These are phyloP conservation scores for Pseudohyphozyma bogoriensis DNA, from an alignment of 768 basidiomycete species.

Conservation along the genomic window DNA sequence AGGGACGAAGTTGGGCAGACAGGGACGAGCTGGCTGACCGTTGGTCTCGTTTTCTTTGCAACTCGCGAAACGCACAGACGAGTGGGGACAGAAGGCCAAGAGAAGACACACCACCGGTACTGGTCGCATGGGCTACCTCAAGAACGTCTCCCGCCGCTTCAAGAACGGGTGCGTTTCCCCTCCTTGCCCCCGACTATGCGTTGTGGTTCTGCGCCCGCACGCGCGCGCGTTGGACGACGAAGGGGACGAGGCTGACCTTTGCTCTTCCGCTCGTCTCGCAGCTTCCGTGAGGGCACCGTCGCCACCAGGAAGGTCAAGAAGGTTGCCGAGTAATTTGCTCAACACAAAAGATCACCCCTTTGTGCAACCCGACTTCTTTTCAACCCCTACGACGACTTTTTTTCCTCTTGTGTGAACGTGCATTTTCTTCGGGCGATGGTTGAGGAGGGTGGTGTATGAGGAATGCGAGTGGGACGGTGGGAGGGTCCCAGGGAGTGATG, in stretches of 20 bases:
- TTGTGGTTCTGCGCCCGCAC: not conserved
- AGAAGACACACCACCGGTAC: slow-evolving; percentile 99
- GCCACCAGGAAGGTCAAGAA: slow-evolving; percentile 78
- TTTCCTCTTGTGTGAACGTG: too few species aligned
- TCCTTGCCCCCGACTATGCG: not conserved
- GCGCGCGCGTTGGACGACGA: too few species aligned
- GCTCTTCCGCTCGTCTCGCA: not conserved
- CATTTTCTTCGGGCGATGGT: too few species aligned
- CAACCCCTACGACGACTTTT: too few species aligned
- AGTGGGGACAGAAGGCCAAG: slow-evolving; percentile 99
- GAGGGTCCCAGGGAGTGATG: too few species aligned
- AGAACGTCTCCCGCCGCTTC: slow-evolving; percentile 84
- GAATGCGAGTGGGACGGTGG: too few species aligned
- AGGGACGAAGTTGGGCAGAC: not conserved
- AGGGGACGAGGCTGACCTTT: not conserved
- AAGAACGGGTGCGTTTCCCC: slow-evolving; percentile 68
- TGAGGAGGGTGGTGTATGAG: too few species aligned
- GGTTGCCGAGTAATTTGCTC: too few species aligned
- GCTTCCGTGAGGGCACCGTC: slow-evolving; percentile 68
- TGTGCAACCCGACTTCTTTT: too few species aligned
- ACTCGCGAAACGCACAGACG: too few species aligned
- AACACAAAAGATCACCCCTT: too few species aligned
- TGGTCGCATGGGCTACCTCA: slow-evolving; percentile 88
- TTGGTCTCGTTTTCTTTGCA: too few species aligned
- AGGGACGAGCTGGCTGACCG: not conserved